phyloP scores from a whole-genome alignment of 768 basidiomycete genomes.

The Boletus huronensis region DNA sequence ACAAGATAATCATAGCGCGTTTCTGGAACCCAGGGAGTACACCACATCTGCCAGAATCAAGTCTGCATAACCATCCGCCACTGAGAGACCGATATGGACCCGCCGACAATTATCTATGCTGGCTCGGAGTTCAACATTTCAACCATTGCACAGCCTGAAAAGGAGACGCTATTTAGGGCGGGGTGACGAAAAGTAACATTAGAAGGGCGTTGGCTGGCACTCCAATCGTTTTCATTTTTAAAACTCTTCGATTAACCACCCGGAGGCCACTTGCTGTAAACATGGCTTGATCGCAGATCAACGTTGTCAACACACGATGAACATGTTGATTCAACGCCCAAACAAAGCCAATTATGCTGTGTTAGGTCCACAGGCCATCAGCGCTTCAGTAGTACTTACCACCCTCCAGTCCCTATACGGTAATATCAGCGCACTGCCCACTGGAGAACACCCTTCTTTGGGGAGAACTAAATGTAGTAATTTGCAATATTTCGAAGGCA shows the following conservation, averaged over 20 bases:
- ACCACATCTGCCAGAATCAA: neutral
- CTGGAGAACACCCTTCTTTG: neutral
- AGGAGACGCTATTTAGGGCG: neutral
- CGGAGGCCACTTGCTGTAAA: conserved; percentile 13
- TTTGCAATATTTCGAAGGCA: neutral
- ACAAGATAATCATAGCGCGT: neutral
- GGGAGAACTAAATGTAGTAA: too few species aligned
- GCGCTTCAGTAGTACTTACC: too few species aligned
- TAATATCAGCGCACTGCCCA: neutral
- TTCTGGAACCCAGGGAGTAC: neutral
- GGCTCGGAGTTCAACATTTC: neutral
- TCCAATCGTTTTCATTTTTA: neutral
- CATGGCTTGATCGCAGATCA: neutral
- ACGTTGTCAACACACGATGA: neutral
- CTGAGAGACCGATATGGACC: neutral
- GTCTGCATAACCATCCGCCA: neutral
- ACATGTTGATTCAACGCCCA: neutral
- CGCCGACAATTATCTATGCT: neutral
- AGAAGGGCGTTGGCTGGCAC: neutral
- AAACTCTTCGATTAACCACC: neutral
- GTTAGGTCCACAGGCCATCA: too few species aligned
- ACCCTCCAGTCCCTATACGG: neutral
- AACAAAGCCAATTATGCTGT: conserved; percentile 6
- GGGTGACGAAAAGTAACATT: neutral
- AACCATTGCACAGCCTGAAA: neutral